Evolutionary conservation across 495 filamentous ascomycete species (phyloP).

Genomic region (Talaromyces adpressus): DNA sequence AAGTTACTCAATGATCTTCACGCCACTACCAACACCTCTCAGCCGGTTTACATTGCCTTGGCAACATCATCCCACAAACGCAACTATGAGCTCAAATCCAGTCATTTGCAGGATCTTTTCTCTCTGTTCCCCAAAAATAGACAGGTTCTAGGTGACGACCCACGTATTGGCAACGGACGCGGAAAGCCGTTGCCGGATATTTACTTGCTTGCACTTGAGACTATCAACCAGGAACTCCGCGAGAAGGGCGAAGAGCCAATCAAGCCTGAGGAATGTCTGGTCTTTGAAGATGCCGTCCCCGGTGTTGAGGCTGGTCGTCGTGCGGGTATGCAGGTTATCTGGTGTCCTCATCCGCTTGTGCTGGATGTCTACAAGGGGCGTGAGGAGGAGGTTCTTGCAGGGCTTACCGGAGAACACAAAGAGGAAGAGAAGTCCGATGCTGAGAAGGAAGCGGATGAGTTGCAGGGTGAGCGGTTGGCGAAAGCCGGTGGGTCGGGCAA

Average conservation of each 20-base stretch:
- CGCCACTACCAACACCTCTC: conserved; percentile 30
- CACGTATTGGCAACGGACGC: conserved; percentile 65
- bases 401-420: conserved; percentile 61
- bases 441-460: conserved; percentile 37
- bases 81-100: conserved; percentile 77
- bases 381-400: conserved; percentile 79
- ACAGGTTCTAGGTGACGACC: conserved; percentile 80
- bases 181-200: conserved; percentile 97
- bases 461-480: conserved; percentile 22
- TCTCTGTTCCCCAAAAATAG: conserved; percentile 57
- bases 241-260: conserved; percentile 58
- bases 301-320: conserved; percentile 87
- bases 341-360: conserved; percentile 81
- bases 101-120: conserved; percentile 69
- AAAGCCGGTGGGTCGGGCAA: conserved; percentile 38
- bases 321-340: conserved; percentile 92
- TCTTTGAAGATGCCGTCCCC: conserved; percentile 92
- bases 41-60: conserved; percentile 70
- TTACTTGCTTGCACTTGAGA: conserved; percentile 78
- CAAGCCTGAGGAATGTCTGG: conserved; percentile 78
- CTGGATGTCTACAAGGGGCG: conserved; percentile 66
- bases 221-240: conserved; percentile 66
- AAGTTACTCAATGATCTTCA: conserved; percentile 52
- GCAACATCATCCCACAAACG: conserved; percentile 67
- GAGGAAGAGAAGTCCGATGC: conserved; percentile 41